These are phyloP conservation scores for Termitomyces sp. DNA, from an alignment of 768 basidiomycete genomes.

Conservation along the genomic window DNA sequence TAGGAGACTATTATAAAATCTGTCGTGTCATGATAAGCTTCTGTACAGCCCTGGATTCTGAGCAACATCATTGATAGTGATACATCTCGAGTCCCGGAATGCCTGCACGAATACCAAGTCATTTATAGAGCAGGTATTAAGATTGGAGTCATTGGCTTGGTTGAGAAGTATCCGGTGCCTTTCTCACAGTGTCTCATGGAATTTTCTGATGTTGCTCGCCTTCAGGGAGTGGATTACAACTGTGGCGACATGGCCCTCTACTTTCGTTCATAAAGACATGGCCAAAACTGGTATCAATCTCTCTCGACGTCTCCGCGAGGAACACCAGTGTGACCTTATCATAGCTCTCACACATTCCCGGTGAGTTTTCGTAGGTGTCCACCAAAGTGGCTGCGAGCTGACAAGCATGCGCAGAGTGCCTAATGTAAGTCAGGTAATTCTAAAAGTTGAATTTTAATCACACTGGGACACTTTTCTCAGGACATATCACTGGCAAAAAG, in stretches of 20 bases:
- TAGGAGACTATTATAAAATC: conserved; percentile 9
- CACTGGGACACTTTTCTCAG: conserved; percentile 25
- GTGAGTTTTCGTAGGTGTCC: conserved; percentile 25
- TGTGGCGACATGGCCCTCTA: conserved; percentile 78
- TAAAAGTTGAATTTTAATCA: background rate
- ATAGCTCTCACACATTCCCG: conserved; percentile 84
- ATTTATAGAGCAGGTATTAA: conserved; percentile 65
- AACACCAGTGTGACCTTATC: conserved; percentile 71
- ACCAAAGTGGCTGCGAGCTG: background rate
- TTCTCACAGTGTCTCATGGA: background rate
- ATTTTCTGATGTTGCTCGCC: background rate
- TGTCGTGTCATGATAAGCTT: background rate
- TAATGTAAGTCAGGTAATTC: conserved; percentile 27
- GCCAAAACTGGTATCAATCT: conserved; percentile 62
- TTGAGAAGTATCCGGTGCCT: conserved; percentile 58
- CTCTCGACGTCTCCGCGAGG: conserved; percentile 67
- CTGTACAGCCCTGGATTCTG: conserved; percentile 76
- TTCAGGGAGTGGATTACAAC: conserved; percentile 85
- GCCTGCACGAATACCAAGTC: conserved; percentile 55
- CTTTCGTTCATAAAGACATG: conserved; percentile 78
- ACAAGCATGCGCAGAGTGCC: conserved; percentile 29
- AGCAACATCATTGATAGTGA: conserved; percentile 77
- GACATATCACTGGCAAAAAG: conserved; percentile 68
- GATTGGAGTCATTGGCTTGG: conserved; percentile 80
- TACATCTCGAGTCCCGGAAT: conserved; percentile 58